Base-by-base conservation (phyloP, 129 eudicot species). In the Arctium lappa region DNA sequence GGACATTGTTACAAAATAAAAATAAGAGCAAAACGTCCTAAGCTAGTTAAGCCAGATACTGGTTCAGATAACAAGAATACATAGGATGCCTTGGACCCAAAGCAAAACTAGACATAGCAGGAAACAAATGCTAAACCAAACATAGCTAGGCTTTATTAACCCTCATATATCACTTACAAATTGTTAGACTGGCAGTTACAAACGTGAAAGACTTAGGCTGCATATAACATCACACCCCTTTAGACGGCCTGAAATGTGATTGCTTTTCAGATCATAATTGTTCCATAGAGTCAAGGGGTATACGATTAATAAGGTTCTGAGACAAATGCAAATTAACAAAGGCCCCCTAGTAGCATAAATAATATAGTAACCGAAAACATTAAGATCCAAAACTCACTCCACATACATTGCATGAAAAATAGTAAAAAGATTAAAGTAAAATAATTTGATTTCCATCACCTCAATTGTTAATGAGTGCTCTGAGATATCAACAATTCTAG, bases 401-500 rank as follows among this genome's bases (percentile, higher is more conserved):
- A 85, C 3, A 82, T 70, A 39, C 36, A 79, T 46, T 69, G 40
- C 71, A 62, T 70, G 74, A 74, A 32, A 7, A 48, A 42, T 46
- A 46, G 70, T 48, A 69, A 72, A 40, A 37, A 46, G 50, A 27
- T 13, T 32, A 44, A 2, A 46, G 84, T 63, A 22, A 69, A 48
- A 18, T 3, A 13, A 8, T 42, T 72, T 29, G 40, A 34, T 50
- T 60, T 56, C 31, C 76, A 76, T 87, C 89, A 93, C 98, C 94
- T 94, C 98, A 75, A 94, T 89, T 9, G 97, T 92, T 53, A 94
- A 83, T 9, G 93, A 91, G 15, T 92, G 82, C 82, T 92, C 96
- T 72, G 98, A 92, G 76, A 94, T 94, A 87, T 94, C 97, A 62
- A 94, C 98, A 80, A 92, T 91, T 85, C 72, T 94, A 42, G 91